Percentiles rank a stretch among this genome's conserved stretches.
These are phyloP conservation scores for Carex scoparia DNA, from an alignment of 176 grass and related monocot genomes.

Conservation along the genomic window DNA sequence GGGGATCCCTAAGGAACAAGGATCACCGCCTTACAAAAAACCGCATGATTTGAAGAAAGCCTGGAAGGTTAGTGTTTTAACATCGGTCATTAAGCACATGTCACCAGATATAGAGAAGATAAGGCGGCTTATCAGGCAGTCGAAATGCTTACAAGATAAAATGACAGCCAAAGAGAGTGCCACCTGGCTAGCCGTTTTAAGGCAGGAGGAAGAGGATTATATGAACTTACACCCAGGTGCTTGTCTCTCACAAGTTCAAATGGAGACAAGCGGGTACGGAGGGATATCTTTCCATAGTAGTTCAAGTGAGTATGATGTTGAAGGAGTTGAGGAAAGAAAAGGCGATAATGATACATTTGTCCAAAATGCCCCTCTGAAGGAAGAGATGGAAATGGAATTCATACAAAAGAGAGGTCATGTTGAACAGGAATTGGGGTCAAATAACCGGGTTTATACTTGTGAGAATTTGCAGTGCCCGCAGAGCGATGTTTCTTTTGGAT, in stretches of 20 bases:
- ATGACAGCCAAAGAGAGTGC: conserved; percentile 89
- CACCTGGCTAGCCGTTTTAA: conserved; percentile 71
- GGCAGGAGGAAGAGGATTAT: conserved; percentile 69
- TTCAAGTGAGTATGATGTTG: conserved; percentile 60
- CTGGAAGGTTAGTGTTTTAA: conserved; percentile 89
- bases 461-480: conserved; percentile 46
- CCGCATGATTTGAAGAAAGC: conserved; percentile 95
- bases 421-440: conserved; percentile 35
- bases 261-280: neutral
- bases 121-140: conserved; percentile 69
- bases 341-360: conserved; percentile 26
- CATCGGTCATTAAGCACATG: conserved; percentile 87
- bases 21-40: conserved; percentile 85
- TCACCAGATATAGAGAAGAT: conserved; percentile 82
- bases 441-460: conserved; percentile 51
- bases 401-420: conserved; percentile 44
- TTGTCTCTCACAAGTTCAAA: neutral
- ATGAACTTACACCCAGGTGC: conserved; percentile 45
- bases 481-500: conserved; percentile 37
- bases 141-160: conserved; percentile 90
- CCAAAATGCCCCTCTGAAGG: conserved; percentile 40
- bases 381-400: conserved; percentile 40
- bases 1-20: conserved; percentile 41
- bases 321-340: conserved; percentile 28
- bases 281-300: conserved; percentile 38